Conservation (phyloP, 2,329 filamentous ascomycete species). For the Diaporthe eres region DNA sequence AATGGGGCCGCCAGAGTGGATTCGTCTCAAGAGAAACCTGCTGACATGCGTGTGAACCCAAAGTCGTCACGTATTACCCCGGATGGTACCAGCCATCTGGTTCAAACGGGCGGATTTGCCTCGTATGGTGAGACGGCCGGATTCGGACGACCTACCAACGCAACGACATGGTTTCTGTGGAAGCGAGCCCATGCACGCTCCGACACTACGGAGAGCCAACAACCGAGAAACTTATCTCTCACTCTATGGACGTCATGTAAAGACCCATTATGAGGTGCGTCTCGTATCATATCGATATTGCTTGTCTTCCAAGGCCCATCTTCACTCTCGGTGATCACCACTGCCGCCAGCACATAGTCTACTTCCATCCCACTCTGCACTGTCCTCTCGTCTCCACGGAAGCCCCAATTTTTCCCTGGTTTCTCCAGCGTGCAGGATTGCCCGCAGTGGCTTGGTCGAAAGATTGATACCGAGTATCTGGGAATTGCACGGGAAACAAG, state of each 20-base stretch:
- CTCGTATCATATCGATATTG: conserved; percentile 22
- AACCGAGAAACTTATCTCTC: conserved; percentile 24
- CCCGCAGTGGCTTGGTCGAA: background rate
- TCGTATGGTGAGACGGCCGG: conserved; percentile 30
- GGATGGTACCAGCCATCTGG: conserved; percentile 25
- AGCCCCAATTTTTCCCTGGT: background rate
- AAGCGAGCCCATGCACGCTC: conserved; percentile 16
- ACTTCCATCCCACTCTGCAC: conserved; percentile 3
- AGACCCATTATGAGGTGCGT: background rate
- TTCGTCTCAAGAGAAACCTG: conserved; percentile 28
- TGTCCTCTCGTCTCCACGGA: background rate
- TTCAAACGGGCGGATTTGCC: conserved; percentile 15
- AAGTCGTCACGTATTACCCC: conserved; percentile 23
- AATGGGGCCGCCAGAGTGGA: conserved; percentile 13
- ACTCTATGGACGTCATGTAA: background rate
- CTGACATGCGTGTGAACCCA: conserved; percentile 2
- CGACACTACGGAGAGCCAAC: conserved; percentile 22
- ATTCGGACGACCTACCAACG: conserved; percentile 5
- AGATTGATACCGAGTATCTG: conserved; percentile 12
- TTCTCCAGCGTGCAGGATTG: background rate
- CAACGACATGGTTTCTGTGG: conserved; percentile 12
- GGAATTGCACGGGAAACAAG: conserved; percentile 2
- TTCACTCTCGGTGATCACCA: conserved; percentile 14
- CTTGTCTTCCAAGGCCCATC: conserved; percentile 8
- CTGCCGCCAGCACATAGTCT: background rate